Conservation (phyloP, 208 protist species). For the Trypanosoma conorhini region DNA sequence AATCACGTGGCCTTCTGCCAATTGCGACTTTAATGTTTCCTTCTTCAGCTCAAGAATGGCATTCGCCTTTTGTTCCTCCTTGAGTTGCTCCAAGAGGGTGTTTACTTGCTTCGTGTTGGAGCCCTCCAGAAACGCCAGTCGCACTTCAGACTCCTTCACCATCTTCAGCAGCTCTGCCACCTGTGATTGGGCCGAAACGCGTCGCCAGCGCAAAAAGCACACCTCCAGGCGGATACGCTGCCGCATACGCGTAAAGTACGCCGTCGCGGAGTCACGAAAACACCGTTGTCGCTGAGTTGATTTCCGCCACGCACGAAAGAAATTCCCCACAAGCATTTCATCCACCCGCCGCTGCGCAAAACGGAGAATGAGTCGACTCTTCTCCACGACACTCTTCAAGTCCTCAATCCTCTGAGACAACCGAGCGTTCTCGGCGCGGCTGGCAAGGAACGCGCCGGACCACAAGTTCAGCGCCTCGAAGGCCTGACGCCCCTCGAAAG, state of each 20-base stretch:
- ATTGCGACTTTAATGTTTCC: constrained; percentile 59
- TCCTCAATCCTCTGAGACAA: constrained; percentile 36
- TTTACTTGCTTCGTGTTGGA: constrained; percentile 11
- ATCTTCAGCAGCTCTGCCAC: constrained; percentile 9
- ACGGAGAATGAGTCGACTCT: constrained; percentile 49
- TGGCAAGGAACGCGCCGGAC: constrained; percentile 53
- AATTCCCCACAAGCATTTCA: constrained; percentile 20
- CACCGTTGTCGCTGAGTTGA: constrained; percentile 29
- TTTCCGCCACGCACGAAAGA: constrained; percentile 60
- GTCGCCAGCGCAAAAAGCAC: constrained; percentile 74
- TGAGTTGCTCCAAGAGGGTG: constrained; percentile 30
- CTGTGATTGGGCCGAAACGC: constrained; percentile 37
- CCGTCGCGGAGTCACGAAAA: constrained; percentile 35
- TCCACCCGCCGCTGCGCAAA: constrained; percentile 48
- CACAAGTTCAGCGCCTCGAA: constrained; percentile 59
- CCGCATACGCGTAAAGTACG: constrained; percentile 36
- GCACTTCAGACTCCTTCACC: constrained; percentile 28
- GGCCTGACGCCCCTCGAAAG: constrained; percentile 35
- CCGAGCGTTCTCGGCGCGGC: constrained; percentile 34
- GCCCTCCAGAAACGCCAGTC: constrained; percentile 10
- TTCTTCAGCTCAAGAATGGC: constrained; percentile 38
- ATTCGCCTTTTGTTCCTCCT: constrained; percentile 33
- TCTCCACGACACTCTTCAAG: constrained; percentile 47
- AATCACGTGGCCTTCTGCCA: constrained; percentile 62
- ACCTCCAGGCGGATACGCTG: constrained; percentile 44